Base-by-base conservation (phyloP, 225 moss, liverwort and hornwort genomes). In the Neckera pumila region DNA sequence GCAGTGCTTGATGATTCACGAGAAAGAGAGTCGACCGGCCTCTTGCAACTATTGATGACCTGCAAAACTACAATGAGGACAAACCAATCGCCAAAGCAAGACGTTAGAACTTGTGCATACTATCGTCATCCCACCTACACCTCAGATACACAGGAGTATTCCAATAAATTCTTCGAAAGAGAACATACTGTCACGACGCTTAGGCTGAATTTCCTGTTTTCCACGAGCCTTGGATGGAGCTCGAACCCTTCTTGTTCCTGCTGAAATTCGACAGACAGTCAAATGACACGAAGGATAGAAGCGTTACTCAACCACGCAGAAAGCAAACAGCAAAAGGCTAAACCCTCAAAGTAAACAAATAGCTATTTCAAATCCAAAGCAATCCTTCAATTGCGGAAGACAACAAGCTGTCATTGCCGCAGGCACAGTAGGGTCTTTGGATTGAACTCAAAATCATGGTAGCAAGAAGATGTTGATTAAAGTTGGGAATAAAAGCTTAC, bases 101-200 rank as follows among this genome's bases (percentile, higher is more conserved):
- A 74, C 42, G 40, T 87, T 77, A 82, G 66, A 40, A 63, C 65
- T 85, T 63, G 80, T 34, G 49, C 27, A 45, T 57, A 76, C 71
- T 49, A 22, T 63, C 31, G 30, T 33, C 81, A 26, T 86, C 87
- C 40, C 58, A 79, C 83, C 64, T 58, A 79, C 53, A 58, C 72
- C 80, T 83, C 20, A 31, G 47, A 90, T 73, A 62, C 86, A 77
- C 70, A 90, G 11, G 9, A 75, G 21, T 51, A 71, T 53, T 64
- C 36, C 22, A 60, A 43, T 47, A 65, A 40, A 83, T 58, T 69
- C 34, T 64, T 73, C 16, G 43, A 40, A 54, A 90, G 60, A 79
- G 54, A 71, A 81, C 92, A 45, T 92, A 92, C 92, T 38, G 83
- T 91, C 77, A 30, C 91, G 92, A 82, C 92, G 92, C 82, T 83